Conservation (phyloP, 2,329 filamentous ascomycete species). For the Aspergillus sp. region DNA sequence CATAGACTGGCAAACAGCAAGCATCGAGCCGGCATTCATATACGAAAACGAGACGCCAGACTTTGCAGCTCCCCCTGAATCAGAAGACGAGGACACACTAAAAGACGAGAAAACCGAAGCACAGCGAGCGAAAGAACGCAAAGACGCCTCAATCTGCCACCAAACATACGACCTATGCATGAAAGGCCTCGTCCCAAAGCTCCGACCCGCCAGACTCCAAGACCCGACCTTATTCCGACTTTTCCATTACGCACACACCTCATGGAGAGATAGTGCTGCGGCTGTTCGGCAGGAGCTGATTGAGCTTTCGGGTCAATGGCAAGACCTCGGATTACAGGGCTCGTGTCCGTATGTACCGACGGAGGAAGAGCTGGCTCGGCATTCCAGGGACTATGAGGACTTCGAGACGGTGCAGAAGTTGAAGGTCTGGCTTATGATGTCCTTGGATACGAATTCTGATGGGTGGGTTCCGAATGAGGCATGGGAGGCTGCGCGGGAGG, state of each 20-base stretch:
- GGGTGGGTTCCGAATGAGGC: conserved; percentile 34
- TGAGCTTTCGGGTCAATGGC: conserved; percentile 3
- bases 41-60: conserved; percentile 29
- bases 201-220: conserved; percentile 25
- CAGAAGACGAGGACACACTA: conserved; percentile 16
- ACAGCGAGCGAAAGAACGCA: conserved; percentile 12
- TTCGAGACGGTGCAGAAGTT: conserved; percentile 30
- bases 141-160: neutral
- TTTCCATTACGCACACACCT: conserved; percentile 29
- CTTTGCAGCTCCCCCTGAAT: conserved; percentile 22
- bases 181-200: conserved; percentile 19
- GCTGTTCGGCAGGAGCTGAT: conserved; percentile 25
- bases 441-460: conserved; percentile 30
- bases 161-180: neutral
- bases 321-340: conserved; percentile 23
- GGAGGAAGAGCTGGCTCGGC: conserved; percentile 25
- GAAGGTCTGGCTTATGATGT: conserved; percentile 27
- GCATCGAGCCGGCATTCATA: conserved; percentile 31
- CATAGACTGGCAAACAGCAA: conserved; percentile 35
- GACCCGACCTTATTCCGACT: conserved; percentile 29
- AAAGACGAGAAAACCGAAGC: conserved; percentile 6
- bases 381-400: conserved; percentile 29
- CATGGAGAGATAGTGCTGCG: conserved; percentile 26
- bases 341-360: conserved; percentile 26
- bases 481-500: conserved; percentile 28